Evolutionary conservation across 2,329 filamentous ascomycete species (phyloP), one percentile per base, ranked within the genome.

Genomic region (Periconia digitata): DNA sequence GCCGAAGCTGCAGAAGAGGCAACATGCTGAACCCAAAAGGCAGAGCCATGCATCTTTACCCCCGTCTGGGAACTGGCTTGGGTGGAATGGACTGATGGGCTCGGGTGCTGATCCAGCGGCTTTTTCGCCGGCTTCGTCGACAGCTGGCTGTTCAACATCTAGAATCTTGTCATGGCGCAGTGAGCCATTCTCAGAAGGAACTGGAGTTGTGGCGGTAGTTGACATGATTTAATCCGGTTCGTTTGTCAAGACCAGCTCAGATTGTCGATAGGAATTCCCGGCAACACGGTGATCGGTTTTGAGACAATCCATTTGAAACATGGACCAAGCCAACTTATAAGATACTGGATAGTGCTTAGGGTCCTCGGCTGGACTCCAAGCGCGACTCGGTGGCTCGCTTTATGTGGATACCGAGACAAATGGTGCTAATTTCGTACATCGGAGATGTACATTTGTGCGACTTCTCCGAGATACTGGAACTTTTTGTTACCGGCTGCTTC

Each of bases 1-100:
- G 5, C 73, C 73, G 42, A 75, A 75, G 16, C 59, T 63, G 44
- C 61, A 66, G 44, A 67, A 64, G 3, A 67, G 49, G 43, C 63
- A 65, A 35, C 59, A 67, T 15, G 55, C 55, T 8, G 50, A 54
- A 17, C 66, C 65, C 6, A 66, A 42, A 1, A 69, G 49, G 43
- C 60, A 65, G 1, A 68, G 53, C 59, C 63, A 72, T 22, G 70
- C 70, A 45, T 71, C 54, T 51, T 43, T 53, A 3, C 71, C 71
- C 16, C 71, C 71, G 43, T 74, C 70, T 17, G 70, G 70, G 21
- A 67, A 70, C 24, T 66, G 62, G 24, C 59, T 62, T 20, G 66
- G 66, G 49, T 68, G 62, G 41, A 50, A 63, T 23, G 61, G 63
- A 42, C 40, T 62, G 13, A 60, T 41, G 8, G 50, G 24, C 16